Base-by-base conservation (phyloP, 2,329 filamentous ascomycete species). In the Aphanocladium album region DNA sequence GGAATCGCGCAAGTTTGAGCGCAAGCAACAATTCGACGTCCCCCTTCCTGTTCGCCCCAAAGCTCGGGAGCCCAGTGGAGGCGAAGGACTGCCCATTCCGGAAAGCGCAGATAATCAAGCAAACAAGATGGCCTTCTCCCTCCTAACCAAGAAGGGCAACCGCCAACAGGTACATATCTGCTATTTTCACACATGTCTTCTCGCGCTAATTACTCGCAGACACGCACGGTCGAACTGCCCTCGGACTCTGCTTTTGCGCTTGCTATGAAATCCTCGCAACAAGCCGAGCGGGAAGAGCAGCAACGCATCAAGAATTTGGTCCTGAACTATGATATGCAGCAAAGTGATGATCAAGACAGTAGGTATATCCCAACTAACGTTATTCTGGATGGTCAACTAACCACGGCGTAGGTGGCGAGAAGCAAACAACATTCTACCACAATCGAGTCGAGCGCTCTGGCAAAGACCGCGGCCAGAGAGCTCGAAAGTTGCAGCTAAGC, bases 281-380 rank as follows among this genome's bases (percentile, higher is more conserved):
- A 96, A 75, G 93, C 92, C 2, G 93, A 98, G 72, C 89, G 89
- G 57, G 95, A 96, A 71, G 96, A 99, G 74, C 93, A 99, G 74
- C 92, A 97, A 74, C 90, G 95, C 64, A 99, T 99, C 84, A 99
- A 99, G 79, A 96, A 91, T 70, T 82, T 99, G 50, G 95, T 99
- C 58, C 80, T 99, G 67, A 98, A 97, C 75, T 96, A 97, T 71
- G 95, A 99, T 76, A 85, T 96, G 71, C 87, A 91, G 56, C 92
- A 96, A 69, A 88, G 80, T 67, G 90, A 96, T 71, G 88, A 92
- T 65, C 77, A 81, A 69, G 90, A 95, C 79, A 88, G 91, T 96
- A 83, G 85, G 79, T 71, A 11, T 25, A 75, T 68, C 67, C 68
- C 73, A 67, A 66, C 74, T 80, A 17, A 45, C 2, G 47, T 66